phyloP scores from a whole-genome alignment of 1,139 yeast species.

The Magnusiomyces ingens region DNA sequence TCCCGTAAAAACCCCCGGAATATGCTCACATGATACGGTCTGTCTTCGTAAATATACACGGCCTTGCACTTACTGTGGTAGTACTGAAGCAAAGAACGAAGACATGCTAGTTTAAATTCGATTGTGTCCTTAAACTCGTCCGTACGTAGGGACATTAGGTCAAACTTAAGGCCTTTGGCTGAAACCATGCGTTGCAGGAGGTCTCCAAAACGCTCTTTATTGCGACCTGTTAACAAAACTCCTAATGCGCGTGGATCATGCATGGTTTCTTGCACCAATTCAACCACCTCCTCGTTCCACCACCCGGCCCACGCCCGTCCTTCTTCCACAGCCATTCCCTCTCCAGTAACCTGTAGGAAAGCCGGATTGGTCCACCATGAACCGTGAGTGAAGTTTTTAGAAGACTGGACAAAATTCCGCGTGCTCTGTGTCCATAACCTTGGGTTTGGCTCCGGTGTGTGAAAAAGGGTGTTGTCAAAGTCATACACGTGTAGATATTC shows the following conservation, averaged over 20 bases:
- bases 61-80: constrained; percentile 28
- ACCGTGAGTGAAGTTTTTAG: constrained; percentile 31
- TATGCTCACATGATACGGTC: constrained; percentile 34
- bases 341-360: constrained; percentile 32
- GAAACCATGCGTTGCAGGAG: constrained; percentile 28
- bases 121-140: constrained; percentile 25
- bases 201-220: constrained; percentile 27
- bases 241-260: constrained; percentile 33
- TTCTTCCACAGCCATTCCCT: constrained; percentile 31
- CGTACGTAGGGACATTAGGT: constrained; percentile 37
- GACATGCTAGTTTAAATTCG: constrained; percentile 34
- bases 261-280: constrained; percentile 32
- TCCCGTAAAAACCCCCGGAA: constrained; percentile 32
- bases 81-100: constrained; percentile 32
- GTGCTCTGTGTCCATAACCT: constrained; percentile 32
- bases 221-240: constrained; percentile 40
- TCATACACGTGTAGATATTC: constrained; percentile 33
- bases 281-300: constrained; percentile 40
- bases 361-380: constrained; percentile 45
- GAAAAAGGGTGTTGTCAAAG: constrained; percentile 43
- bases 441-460: constrained; percentile 41
- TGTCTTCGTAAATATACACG: constrained; percentile 39
- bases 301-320: constrained; percentile 30
- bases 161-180: constrained; percentile 30
- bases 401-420: constrained; percentile 26